Percentiles rank a stretch among this genome's conserved stretches.
Conservation (phyloP, 768 basidiomycete species). For the Macrolepiota fuliginosa region DNA sequence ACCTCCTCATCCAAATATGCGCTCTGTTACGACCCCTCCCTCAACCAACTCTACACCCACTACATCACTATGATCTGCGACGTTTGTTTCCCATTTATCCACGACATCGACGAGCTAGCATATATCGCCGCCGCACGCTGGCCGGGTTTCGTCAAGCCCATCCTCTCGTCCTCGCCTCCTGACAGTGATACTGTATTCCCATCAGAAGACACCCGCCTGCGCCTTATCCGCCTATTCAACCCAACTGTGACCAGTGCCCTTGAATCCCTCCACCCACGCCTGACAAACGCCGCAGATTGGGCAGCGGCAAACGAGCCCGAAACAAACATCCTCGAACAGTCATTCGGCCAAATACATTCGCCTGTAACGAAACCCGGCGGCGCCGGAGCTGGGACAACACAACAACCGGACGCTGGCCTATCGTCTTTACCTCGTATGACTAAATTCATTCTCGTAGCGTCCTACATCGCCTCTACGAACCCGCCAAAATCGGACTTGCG, state of each 20-base stretch:
- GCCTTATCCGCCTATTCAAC: conserved; percentile 61
- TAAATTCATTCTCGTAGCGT: conserved; percentile 73
- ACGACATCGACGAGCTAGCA: conserved; percentile 65
- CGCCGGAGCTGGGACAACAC: not conserved
- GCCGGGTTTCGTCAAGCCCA: conserved; percentile 74
- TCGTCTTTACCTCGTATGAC: conserved; percentile 59
- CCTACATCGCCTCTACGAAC: conserved; percentile 83
- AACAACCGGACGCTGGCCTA: conserved; percentile 18
- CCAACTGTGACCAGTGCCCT: conserved; percentile 60
- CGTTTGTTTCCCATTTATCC: conserved; percentile 61
- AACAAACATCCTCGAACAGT: conserved; percentile 32
- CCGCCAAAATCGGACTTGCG: conserved; percentile 76
- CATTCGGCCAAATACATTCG: conserved; percentile 19
- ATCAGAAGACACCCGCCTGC: conserved; percentile 59
- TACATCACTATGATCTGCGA: conserved; percentile 59
- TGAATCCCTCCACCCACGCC: conserved; percentile 66
- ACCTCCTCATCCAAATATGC: conserved; percentile 10
- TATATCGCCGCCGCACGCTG: conserved; percentile 79
- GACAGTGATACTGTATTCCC: conserved; percentile 31
- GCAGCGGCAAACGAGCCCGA: conserved; percentile 48
- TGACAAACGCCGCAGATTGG: conserved; percentile 65
- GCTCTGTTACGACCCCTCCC: conserved; percentile 50
- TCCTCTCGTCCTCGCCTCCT: conserved; percentile 31
- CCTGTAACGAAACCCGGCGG: conserved; percentile 1
- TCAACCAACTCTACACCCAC: conserved; percentile 61